phyloP scores from a whole-genome alignment of 2,329 filamentous ascomycete genomes.

The Colletotrichum sidae region DNA sequence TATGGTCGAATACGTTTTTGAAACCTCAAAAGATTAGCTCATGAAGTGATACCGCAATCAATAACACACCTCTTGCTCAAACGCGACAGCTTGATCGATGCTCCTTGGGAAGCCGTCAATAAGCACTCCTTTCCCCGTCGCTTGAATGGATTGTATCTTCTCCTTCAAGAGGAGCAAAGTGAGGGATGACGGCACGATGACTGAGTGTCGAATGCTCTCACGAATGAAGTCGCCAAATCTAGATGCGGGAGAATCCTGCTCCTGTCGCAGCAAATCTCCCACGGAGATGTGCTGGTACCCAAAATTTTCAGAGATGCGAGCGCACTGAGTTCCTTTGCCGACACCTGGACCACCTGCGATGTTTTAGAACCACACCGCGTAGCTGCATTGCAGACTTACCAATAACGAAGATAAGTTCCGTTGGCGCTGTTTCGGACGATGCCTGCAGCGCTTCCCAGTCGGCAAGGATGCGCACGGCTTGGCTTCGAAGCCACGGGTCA shows the following conservation, averaged over 20 bases:
- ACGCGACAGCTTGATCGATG: conserved; percentile 1
- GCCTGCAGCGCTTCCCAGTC: conserved; percentile 19
- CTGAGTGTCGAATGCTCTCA: conserved; percentile 14
- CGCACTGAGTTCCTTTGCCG: conserved; percentile 42
- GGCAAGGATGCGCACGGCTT: conserved; percentile 4
- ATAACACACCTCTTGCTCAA: conserved; percentile 17
- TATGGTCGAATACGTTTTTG: conserved; percentile 11
- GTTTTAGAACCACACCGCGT: neutral
- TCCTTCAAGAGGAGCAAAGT: conserved; percentile 4
- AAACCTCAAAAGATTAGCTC: neutral
- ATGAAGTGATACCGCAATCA: neutral
- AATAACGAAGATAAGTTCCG: conserved; percentile 6
- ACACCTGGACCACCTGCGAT: conserved; percentile 40
- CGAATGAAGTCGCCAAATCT: conserved; percentile 15
- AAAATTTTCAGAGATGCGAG: conserved; percentile 32
- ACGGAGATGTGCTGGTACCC: conserved; percentile 39
- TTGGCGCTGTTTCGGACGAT: too few species aligned
- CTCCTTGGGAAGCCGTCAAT: conserved; percentile 23
- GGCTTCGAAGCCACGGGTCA: conserved; percentile 5
- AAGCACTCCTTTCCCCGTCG: neutral
- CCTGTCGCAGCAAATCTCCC: conserved; percentile 39
- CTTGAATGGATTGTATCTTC: neutral
- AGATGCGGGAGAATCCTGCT: conserved; percentile 12
- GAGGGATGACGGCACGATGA: conserved; percentile 12
- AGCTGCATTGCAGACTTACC: neutral